A percentile compares a stretch with the other conserved stretches of the same genome.
phyloP scores from a whole-genome alignment of 2,329 filamentous ascomycete genomes.

The Penicillium sclerotiorum region DNA sequence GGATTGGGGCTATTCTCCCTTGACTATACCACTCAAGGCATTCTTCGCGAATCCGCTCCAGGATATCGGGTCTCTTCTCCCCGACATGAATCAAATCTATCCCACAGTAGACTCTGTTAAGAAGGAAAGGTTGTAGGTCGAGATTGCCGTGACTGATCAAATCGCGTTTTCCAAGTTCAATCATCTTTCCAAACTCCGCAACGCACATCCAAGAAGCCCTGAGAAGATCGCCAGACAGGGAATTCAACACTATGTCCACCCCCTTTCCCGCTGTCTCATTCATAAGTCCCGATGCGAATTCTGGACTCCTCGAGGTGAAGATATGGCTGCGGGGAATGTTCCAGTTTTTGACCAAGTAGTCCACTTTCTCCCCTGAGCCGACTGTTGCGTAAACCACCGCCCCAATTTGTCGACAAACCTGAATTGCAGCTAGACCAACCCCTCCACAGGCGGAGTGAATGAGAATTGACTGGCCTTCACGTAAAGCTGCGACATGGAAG shows the following conservation, averaged over 20 bases:
- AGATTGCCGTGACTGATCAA: constrained; percentile 19
- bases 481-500: constrained; percentile 15
- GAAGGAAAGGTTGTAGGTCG: constrained; percentile 12
- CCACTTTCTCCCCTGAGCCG: constrained; percentile 16
- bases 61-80: neutral
- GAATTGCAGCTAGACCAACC: constrained; percentile 25
- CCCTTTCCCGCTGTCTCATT: constrained; percentile 14
- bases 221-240: constrained; percentile 23
- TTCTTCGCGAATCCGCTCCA: neutral
- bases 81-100: constrained; percentile 14
- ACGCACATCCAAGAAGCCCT: constrained; percentile 31
- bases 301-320: constrained; percentile 20
- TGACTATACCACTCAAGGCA: neutral
- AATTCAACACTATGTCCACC: constrained; percentile 30
- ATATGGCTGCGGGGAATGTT: constrained; percentile 21
- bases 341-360: constrained; percentile 21
- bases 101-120: constrained; percentile 15
- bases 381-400: constrained; percentile 20
- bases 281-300: constrained; percentile 16
- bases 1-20: constrained; percentile 7
- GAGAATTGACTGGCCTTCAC: constrained; percentile 19
- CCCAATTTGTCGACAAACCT: constrained; percentile 15
- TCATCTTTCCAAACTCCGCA: constrained; percentile 27
- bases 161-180: constrained; percentile 29
- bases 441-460: constrained; percentile 27